A percentile compares a stretch with the other conserved stretches of the same genome.
Conservation (phyloP, 202 grass and related monocot genomes). For the Dendrocalamus latiflorus region DNA sequence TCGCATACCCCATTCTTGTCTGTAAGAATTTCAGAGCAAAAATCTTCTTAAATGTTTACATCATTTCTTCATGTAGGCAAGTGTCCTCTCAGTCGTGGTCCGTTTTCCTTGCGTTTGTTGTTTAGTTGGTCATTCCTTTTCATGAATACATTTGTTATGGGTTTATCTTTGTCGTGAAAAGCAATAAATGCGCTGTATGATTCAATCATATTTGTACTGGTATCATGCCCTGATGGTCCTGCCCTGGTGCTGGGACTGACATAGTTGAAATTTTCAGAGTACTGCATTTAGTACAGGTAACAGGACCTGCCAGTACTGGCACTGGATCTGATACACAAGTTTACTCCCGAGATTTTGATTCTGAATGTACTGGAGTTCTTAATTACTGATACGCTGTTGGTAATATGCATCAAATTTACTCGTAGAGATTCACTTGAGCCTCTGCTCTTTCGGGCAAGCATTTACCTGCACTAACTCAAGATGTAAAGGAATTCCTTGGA, state of each 20-base stretch:
- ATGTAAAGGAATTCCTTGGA: conserved; percentile 7
- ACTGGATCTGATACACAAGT: conserved; percentile 19
- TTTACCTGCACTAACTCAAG: conserved; percentile 30
- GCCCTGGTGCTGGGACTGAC: neutral
- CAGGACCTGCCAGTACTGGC: conserved; percentile 2
- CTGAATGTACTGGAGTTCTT: conserved; percentile 3
- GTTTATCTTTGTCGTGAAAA: neutral
- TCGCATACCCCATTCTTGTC: neutral
- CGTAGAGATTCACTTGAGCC: neutral
- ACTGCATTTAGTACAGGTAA: conserved; percentile 12
- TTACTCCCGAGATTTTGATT: neutral
- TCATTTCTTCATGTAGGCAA: neutral
- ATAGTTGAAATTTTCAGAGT: conserved; percentile 24
- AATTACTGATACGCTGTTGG: neutral
- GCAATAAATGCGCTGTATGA: neutral
- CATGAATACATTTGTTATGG: neutral
- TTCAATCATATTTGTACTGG: conserved; percentile 11
- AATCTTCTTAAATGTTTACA: neutral
- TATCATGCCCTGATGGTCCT: conserved; percentile 19
- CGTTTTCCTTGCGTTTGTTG: neutral
- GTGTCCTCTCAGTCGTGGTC: neutral
- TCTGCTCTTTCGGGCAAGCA: conserved; percentile 17
- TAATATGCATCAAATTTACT: neutral
- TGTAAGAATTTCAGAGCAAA: neutral
- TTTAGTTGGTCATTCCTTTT: neutral